Evolutionary conservation across 2,329 filamentous ascomycete genomes (phyloP).

Genomic region (Fusarium marasasianum): DNA sequence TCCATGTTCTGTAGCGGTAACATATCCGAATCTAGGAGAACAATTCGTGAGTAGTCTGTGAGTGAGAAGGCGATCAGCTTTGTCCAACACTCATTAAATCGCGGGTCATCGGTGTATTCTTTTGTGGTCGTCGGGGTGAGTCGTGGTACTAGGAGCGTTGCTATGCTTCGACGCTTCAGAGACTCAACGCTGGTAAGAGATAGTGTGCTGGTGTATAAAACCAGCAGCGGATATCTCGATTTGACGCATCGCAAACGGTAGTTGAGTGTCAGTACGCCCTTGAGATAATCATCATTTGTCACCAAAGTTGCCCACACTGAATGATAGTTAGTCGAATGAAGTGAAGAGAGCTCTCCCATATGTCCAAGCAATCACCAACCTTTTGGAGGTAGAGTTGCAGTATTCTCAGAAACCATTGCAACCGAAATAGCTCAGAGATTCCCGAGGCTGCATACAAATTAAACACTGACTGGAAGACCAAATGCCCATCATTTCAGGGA

Average conservation of each 20-base stretch:
- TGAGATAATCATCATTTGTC: slow-evolving; percentile 8
- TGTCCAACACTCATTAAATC: not conserved
- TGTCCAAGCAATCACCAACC: not conserved
- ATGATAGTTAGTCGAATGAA: rapidly evolving
- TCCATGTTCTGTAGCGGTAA: slow-evolving; percentile 13
- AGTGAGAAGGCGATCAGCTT: slow-evolving; percentile 9
- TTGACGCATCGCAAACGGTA: slow-evolving; percentile 7
- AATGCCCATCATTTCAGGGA: not conserved
- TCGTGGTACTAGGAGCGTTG: not conserved
- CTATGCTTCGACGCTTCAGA: not conserved
- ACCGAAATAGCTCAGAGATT: not conserved
- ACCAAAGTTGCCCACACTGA: slow-evolving; percentile 24
- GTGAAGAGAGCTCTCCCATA: too few relatives aligned
- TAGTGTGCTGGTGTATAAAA: not conserved
- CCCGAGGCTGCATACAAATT: not conserved
- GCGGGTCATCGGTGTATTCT: not conserved
- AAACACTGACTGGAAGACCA: not conserved
- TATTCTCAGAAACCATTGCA: not conserved
- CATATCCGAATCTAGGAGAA: slow-evolving; percentile 18
- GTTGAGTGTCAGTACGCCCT: slow-evolving; percentile 14
- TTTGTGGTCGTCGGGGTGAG: not conserved
- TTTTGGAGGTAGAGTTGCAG: not conserved
- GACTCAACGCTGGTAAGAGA: not conserved
- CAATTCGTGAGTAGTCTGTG: not conserved
- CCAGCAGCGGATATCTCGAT: not conserved